phyloP scores from a whole-genome alignment of 257 asterid species.

The Leonotis leonurus region DNA sequence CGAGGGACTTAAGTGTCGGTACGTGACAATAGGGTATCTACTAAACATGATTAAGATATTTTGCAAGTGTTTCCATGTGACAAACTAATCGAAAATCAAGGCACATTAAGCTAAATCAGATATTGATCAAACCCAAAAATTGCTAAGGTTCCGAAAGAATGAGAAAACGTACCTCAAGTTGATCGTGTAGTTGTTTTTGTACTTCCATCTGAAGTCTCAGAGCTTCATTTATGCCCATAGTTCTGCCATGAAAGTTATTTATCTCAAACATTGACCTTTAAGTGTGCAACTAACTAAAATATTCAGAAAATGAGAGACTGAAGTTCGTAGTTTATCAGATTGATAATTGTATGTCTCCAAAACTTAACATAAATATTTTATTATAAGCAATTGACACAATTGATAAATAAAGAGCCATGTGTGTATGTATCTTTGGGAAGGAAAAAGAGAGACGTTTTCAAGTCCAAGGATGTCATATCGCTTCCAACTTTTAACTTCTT shows the following conservation, averaged over 20 bases:
- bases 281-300: no score
- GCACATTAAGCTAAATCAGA: neutral
- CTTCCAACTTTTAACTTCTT: slow-evolving; percentile 35
- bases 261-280: no score
- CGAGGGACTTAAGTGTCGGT: no score
- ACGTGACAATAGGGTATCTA: no score
- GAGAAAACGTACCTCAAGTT: slow-evolving; percentile 60
- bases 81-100: neutral
- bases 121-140: neutral
- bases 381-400: no score
- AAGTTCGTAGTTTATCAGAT: no score
- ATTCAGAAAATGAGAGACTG: no score
- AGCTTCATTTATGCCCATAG: slow-evolving; percentile 74
- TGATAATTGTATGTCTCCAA: neutral
- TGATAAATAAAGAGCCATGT: no score
- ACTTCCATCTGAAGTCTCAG: slow-evolving; percentile 83
- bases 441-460: slow-evolving; percentile 40
- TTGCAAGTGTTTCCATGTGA: no score
- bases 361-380: no score
- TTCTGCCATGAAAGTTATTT: slow-evolving; percentile 37
- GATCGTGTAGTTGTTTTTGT: slow-evolving; percentile 88
- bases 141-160: neutral
- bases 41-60: no score
- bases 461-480: slow-evolving; percentile 51
- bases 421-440: neutral